Evolutionary conservation across 805 yeast species (phyloP), one percentile per base, ranked within the genome.

Genomic region (Sugiyamaella floridensis): DNA sequence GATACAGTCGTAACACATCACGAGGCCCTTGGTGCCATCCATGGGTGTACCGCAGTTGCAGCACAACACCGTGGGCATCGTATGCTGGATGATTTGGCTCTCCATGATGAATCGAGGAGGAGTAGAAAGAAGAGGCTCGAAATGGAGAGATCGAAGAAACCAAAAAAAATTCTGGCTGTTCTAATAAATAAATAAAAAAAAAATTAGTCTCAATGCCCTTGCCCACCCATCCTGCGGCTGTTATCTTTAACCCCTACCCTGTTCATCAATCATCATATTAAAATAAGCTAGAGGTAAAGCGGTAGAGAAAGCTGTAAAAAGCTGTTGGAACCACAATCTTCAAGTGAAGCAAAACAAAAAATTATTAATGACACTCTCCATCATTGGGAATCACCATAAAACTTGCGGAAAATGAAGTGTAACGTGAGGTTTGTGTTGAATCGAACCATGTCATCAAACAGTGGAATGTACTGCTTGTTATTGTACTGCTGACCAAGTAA

Each of bases 31-130:
- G 20, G 97, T 88, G 44, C 98, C 98, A 67, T 93, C 98, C 80
- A 93, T 88, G 44, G 98, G 97, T 52, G 86, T 88, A 72, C 98
- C 98, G 84, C 99, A 93, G 84, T 88, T 89, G 72, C 96, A 89
- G 76, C 99, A 93, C 54, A 93, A 80, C 55, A 93, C 93, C 1
- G 98, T 93, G 34, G 97, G 95, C 11, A 48, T 49, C 40, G n/a
- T 18, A 18, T 45, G 41, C 11, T 34, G 20, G 11, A 29, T 29
- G 22, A 45, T 10, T 16, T 45, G 48, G 18, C 46, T 32, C 37
- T 32, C 37, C 37, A 32, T 32, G 37, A 32, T 32, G 37, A 32
- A 32, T 32, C 4, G n/a, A 32, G 4, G 26, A 4, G 37, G 37
- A 32, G 37, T 14, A 4, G n/a, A 29, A 29, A 7, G 34, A 11